Evolutionary conservation across 805 yeast genomes (phyloP).

Genomic region (Deakozyma indianensis): DNA sequence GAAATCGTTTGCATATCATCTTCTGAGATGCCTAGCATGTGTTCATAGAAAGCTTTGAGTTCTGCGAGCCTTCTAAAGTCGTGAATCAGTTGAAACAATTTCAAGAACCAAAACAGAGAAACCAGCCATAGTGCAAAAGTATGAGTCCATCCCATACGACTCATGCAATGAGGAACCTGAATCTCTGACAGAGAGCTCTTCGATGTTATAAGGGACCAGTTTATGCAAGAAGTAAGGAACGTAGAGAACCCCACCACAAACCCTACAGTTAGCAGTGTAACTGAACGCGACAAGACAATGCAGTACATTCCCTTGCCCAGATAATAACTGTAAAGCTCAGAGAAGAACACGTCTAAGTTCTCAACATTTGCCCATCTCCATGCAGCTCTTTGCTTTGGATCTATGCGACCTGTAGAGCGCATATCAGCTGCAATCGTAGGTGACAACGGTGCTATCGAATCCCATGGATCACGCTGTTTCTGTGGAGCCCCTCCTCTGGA

Average conservation of each 20-base stretch:
- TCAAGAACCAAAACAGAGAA: constrained; percentile 26
- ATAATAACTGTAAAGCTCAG: constrained; percentile 71
- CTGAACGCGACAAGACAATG: constrained; percentile 48
- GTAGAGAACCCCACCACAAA: constrained; percentile 72
- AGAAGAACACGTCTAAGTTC: constrained; percentile 74
- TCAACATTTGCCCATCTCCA: constrained; percentile 97
- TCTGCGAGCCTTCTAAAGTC: constrained; percentile 60
- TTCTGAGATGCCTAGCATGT: constrained; percentile 57
- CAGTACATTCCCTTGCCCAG: constrained; percentile 74
- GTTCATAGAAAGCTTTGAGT: constrained; percentile 59
- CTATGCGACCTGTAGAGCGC: constrained; percentile 16
- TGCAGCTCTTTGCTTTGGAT: constrained; percentile 62
- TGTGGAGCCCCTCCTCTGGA: not conserved
- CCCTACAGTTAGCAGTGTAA: constrained; percentile 59
- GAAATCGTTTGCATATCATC: constrained; percentile 84
- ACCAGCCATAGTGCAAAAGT: constrained; percentile 55
- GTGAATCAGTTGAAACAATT: constrained; percentile 30
- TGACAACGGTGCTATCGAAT: not conserved
- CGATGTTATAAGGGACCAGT: constrained; percentile 33
- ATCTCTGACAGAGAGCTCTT: constrained; percentile 26
- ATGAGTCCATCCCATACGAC: constrained; percentile 31
- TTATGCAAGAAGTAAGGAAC: constrained; percentile 70
- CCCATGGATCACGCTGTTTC: constrained; percentile 4
- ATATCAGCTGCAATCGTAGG: not conserved
- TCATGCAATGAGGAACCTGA: constrained; percentile 32